Percentiles rank a stretch among this genome's conserved stretches.
These are phyloP conservation scores for Ceriops decandra DNA, from an alignment of 345 rosid genomes.

Conservation along the genomic window DNA sequence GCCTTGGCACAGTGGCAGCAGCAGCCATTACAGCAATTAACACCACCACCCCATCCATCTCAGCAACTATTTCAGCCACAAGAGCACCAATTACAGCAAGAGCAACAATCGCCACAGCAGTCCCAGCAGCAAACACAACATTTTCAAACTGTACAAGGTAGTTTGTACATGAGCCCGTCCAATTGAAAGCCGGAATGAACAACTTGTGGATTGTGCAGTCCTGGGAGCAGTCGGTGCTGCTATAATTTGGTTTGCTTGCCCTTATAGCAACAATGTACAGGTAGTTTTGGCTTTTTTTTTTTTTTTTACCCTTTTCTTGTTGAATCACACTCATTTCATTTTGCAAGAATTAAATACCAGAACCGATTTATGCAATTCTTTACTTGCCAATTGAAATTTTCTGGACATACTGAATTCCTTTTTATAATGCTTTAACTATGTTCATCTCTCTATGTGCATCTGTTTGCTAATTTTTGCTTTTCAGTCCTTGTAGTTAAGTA, in stretches of 20 bases:
- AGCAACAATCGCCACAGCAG: constrained; percentile 41
- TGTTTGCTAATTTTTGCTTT: not conserved
- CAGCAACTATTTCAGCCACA: constrained; percentile 49
- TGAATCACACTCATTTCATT: not conserved
- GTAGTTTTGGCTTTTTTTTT: constrained; percentile 28
- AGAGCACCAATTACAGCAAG: constrained; percentile 39
- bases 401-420: not conserved
- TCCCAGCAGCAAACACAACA: constrained; percentile 60
- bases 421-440: not conserved
- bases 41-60: constrained; percentile 37
- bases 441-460: not conserved
- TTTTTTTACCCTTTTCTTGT: not conserved
- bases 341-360: too few relatives aligned
- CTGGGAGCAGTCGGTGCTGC: constrained; percentile 44
- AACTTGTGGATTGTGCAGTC: constrained; percentile 40
- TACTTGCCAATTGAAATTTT: too few relatives aligned
- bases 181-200: constrained; percentile 64
- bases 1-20: constrained; percentile 47
- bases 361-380: too few relatives aligned
- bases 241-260: constrained; percentile 49
- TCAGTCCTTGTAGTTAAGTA: not conserved
- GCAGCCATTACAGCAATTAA: constrained; percentile 41
- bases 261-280: constrained; percentile 70
- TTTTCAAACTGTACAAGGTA: constrained; percentile 58
- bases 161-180: constrained; percentile 52